Conservation (phyloP, 352 stramenopile genomes). For the Phytophthora macrochlamydospora region DNA sequence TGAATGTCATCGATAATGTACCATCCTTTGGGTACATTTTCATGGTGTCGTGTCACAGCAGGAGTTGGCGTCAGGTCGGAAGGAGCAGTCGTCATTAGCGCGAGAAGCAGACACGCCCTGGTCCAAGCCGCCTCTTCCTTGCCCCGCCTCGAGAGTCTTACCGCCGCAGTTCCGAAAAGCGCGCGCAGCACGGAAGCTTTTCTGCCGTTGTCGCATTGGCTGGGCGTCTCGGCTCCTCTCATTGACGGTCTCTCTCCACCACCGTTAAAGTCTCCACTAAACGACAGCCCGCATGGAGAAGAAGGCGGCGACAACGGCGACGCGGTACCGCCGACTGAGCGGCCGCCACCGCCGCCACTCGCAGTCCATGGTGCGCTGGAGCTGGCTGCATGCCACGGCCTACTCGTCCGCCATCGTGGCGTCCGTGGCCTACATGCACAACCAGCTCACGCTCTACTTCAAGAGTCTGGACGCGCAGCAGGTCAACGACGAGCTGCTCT, state of each 20-base stretch:
- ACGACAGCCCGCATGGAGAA: conserved; percentile 17
- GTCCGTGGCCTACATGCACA: conserved; percentile 75
- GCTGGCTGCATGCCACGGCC: conserved; percentile 72
- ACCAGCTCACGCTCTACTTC: conserved; percentile 50
- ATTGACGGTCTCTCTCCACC: neutral
- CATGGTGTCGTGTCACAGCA: neutral
- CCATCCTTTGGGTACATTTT: conserved; percentile 9
- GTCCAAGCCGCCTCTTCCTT: neutral
- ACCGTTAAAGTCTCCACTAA: too few species aligned
- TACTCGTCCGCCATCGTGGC: conserved; percentile 73
- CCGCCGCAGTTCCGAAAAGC: conserved; percentile 23
- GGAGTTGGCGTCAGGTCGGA: neutral
- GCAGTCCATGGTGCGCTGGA: conserved; percentile 57
- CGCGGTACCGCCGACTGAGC: conserved; percentile 10
- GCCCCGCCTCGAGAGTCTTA: neutral
- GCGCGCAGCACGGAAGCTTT: conserved; percentile 1
- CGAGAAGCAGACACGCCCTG: neutral
- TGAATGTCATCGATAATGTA: neutral
- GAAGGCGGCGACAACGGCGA: neutral
- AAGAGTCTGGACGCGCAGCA: conserved; percentile 38
- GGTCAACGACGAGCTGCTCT: conserved; percentile 42
- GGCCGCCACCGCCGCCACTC: conserved; percentile 22
- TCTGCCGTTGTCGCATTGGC: neutral
- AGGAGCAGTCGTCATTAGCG: neutral
- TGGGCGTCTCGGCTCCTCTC: neutral